Base-by-base conservation (phyloP, 2,329 filamentous ascomycete species). In the Chaetomiaceae sp. region DNA sequence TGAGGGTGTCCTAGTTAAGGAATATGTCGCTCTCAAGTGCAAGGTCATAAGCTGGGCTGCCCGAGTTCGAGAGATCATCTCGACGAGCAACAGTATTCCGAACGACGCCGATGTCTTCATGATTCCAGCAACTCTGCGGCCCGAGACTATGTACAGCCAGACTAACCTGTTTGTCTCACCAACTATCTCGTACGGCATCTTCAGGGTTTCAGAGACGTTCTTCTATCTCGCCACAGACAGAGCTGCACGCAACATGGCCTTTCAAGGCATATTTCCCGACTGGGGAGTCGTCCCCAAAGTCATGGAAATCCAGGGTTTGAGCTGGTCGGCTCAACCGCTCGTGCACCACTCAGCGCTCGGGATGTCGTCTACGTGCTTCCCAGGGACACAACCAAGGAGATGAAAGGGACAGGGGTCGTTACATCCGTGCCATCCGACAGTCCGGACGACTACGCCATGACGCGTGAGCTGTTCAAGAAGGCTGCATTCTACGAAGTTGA, bases 131-230 rank as follows among this genome's bases (percentile, higher is more conserved):
- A 95, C 90, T 44, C 75, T 95, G 46, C 78, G 90, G 54, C 87
- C 90, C 1, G 90, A 96, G 72, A 95, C 90, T 19, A 95, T 95
- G 89, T 95, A 95, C 62, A 90, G 90, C 19, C 89, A 95, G 66
- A 93, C 83, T 3, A 90, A 86, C 68, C 93, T 89, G 65, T 96
- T 95, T 58, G 86, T 96, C 37, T 86, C 87, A 6, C 88, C 89
- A 9, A 87, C 84, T 63, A 85, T 95, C 61, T 79, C 75, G 26
- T 95, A 95, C 60, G 88, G 88, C 41, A 70, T 95, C 53, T 94
- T 87, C 73, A 85, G 87, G 64, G 78, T 81, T 46, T 78, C 77
- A 27, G 30, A 35, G 6, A 35, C 15, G 75, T 84, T 91, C 54
- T 94, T 86, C 67, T 90, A 81, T 61, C 74, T 95, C 48, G 75